Evolutionary conservation across 2,329 filamentous ascomycete genomes (phyloP).

Genomic region (Orbilia quercus): DNA sequence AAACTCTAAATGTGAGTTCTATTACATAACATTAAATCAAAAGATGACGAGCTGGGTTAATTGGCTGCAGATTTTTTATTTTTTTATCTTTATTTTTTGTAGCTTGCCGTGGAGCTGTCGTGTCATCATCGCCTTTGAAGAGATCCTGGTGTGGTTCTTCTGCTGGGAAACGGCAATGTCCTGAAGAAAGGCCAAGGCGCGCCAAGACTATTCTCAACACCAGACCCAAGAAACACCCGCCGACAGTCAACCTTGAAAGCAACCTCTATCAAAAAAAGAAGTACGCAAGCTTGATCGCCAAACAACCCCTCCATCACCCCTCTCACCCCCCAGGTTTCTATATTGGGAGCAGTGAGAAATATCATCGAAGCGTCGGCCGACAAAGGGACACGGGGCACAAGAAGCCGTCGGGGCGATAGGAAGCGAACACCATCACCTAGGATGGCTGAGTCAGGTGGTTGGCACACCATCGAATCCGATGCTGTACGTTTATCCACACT

Average conservation of each 20-base stretch:
- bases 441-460: slow-evolving; percentile 74
- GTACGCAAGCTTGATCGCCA: slow-evolving; percentile 20
- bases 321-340: slow-evolving; percentile 2
- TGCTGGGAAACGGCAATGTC: not conserved
- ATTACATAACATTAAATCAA: too few species aligned
- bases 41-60: too few species aligned
- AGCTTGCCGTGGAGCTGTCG: too few species aligned
- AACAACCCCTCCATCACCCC: not conserved
- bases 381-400: slow-evolving; percentile 9
- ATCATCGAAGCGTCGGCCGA: slow-evolving; percentile 33
- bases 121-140: not conserved
- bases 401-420: slow-evolving; percentile 16
- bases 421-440: slow-evolving; percentile 22
- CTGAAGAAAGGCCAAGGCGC: slow-evolving; percentile 1
- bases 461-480: slow-evolving; percentile 98
- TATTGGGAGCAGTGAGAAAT: slow-evolving; percentile 6
- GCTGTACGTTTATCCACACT: slow-evolving; percentile 65
- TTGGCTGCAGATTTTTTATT: too few species aligned
- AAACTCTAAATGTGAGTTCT: too few species aligned
- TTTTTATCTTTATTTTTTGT: too few species aligned
- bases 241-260: slow-evolving; percentile 31
- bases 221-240: not conserved
- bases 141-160: not conserved
- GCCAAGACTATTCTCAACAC: slow-evolving; percentile 30
- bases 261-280: slow-evolving; percentile 19